Base-by-base conservation (phyloP, 176 grass and related monocot genomes). In the Phoenix dactylifera region DNA sequence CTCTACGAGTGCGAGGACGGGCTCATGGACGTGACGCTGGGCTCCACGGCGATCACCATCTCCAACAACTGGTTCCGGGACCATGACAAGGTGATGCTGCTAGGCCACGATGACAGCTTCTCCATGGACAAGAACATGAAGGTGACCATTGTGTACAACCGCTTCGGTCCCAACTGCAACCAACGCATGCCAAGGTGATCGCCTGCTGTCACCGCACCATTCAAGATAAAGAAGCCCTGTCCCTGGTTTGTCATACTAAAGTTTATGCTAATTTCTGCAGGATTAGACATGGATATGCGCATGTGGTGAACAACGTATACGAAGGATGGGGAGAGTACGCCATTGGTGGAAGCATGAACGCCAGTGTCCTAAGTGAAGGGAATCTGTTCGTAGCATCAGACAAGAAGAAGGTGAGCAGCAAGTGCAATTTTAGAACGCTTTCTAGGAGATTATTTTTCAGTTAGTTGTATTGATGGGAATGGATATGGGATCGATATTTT, bases 71-170 rank as follows among this genome's bases (percentile, higher is more conserved):
- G 91, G 91, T 96, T 96, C 75, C 64, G 59, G 7, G 18, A 87
- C 62, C 91, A 96, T 18, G 86, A 87, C 83, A 96, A 90, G 78
- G 86, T 90, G 0, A 96, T 96, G 91, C 77, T 90, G 4, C 74
- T 96, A 3, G 86, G 83, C 5, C 91, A 96, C 61, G 80, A 82
- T 50, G 83, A 96, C 50, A 67, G 61, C 29, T 58, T 79, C 58
- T 17, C 60, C 51, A 30, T 32, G 1, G 86, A 87, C 62, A 32
- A 55, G 61, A 64, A 56, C 24, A 96, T 90, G 91, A 76, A 71
- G 7, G 83, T 90, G 67, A 90, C 91, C 51, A 78, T 96, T 53
- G 83, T 72, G 14, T 88, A 85, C 77, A 96, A 96, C 69, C 78
- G 75, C 14, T 90, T 96, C 51, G 91, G 91, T 0, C 91, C 80